Conservation (phyloP, 768 basidiomycete genomes). For the Trametes maxima region DNA sequence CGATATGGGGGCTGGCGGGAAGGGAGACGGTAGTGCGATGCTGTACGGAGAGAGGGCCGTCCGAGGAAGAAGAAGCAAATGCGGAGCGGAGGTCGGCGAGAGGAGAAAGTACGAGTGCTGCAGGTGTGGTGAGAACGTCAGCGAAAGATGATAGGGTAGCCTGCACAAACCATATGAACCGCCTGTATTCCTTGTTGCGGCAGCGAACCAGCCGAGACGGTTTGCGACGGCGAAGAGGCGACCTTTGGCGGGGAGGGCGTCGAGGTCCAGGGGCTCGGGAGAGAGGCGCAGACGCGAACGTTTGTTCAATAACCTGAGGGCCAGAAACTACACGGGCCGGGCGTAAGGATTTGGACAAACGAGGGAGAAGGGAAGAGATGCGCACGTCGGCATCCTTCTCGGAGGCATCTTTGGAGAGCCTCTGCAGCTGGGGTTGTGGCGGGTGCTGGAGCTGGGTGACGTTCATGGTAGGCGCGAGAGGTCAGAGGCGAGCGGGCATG, state of each 20-base stretch:
- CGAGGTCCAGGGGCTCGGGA: constrained; percentile 46
- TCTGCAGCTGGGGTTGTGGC: constrained; percentile 22
- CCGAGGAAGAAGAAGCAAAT: constrained; percentile 44
- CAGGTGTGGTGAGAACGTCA: background rate
- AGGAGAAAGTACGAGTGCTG: constrained; percentile 65
- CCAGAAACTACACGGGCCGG: constrained; percentile 28
- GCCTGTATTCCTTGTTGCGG: constrained; percentile 44
- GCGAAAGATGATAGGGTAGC: background rate
- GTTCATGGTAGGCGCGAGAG: constrained; percentile 23
- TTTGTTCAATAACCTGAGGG: constrained; percentile 50
- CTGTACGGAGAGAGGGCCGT: constrained; percentile 45
- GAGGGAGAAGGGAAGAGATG: background rate
- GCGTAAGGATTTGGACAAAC: background rate
- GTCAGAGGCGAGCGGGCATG: background rate
- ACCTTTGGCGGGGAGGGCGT: constrained; percentile 45
- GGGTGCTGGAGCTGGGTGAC: constrained; percentile 27
- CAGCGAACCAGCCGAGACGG: constrained; percentile 70
- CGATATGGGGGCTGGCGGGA: constrained; percentile 49
- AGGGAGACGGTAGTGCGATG: constrained; percentile 55
- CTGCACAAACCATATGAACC: constrained; percentile 41
- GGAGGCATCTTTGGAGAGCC: constrained; percentile 26
- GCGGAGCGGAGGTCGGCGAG: constrained; percentile 61
- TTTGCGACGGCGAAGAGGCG: constrained; percentile 63
- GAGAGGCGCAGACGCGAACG: constrained; percentile 68
- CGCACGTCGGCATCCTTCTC: constrained; percentile 36